Evolutionary conservation across 129 eudicot genomes (phyloP), one percentile per base, ranked within the genome.

Genomic region (Flaveria linearis): DNA sequence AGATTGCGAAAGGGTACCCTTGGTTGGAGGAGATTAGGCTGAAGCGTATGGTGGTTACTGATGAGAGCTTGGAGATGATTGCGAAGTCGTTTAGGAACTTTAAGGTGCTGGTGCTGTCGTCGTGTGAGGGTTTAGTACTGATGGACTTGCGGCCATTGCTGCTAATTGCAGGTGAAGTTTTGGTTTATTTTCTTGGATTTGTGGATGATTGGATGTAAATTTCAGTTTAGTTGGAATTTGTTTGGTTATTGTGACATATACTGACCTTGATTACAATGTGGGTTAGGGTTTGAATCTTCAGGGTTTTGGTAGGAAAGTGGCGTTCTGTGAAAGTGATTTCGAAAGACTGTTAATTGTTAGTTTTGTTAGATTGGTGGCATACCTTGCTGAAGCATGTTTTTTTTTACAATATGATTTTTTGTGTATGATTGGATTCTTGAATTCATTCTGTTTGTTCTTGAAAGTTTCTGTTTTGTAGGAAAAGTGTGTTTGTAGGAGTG

Each of bases 81-180:
- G 61, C 33, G n/a, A 62, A 47, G 3, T 26, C 47, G 45, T 75
- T 75, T 47, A 28, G 12, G 41, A 63, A 30, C 9, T 61, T 75
- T n/a, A 63, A 23, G 61, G 79, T 75, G 26, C 28, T 75, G 71
- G 55, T 49, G 13, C 47, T 75, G 71, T 14, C 25, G 49, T 62
- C 79, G 9, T 75, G 71, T 75, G 79, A 75, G 51, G 79, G 5
- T 75, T 75, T 26, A 75, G 79, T 61, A 75, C 79, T 47, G 71
- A 75, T 75, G 79, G 79, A 26, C 62, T 75, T 16, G 79, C 79
- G 5, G 71, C 79, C 41, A 46, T 75, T 62, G 79, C 71, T 28
- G 62, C 79, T 63, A 62, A 75, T 62, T 75, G 79, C 71, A 75
- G 79, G 79, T 75, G 22, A 7, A 9, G 2, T 26, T 43, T 18